Evolutionary conservation across 2,329 filamentous ascomycete genomes (phyloP), one percentile per base, ranked within the genome.

Genomic region (Curvularia lunata): DNA sequence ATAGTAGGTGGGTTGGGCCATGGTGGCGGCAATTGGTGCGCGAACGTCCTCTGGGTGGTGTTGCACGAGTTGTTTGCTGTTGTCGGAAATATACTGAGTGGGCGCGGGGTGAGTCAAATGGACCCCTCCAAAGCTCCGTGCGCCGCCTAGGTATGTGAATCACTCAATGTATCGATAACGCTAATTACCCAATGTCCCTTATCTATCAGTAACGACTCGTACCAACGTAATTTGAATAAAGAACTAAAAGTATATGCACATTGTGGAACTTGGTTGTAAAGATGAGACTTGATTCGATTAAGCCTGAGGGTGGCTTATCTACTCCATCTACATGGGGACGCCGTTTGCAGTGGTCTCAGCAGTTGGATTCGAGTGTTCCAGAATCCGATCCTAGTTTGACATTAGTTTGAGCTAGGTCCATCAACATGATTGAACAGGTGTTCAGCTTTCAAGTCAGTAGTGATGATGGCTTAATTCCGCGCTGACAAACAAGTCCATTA

Each of bases 1-100:
- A 80, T 93, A 92, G 76, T 90, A 83, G 45, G 79, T 81, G 42
- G 71, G 65, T 27, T 76, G 73, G 40, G 73, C 74, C 75, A 77
- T 77, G 63, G 54, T 66, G 70, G 61, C 61, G 62, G 65, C 62
- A 71, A 72, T 71, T 73, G 70, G 51, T 45, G 47, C 27, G 32
- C 23, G 38, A 18, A 19, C n/a, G 56, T 54, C 18, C 54, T 38
- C 61, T 64, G 50, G 28, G 61, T 59, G 64, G 56, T 62, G 50
- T 65, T 55, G 46, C 32, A 34, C 32, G 34, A 51, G 58, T 64
- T 55, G 61, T 54, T 50, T 52, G 56, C 32, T 47, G 64, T 57
- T 54, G 56, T 59, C 56, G 55, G 67, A 69, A 73, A 72, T 72
- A 70, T 70, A 63, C 62, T 60, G 58, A 61, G 64, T 62, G 53